These are phyloP conservation scores for Lophiotrema nucula DNA, from an alignment of 495 filamentous ascomycete species.

Conservation along the genomic window DNA sequence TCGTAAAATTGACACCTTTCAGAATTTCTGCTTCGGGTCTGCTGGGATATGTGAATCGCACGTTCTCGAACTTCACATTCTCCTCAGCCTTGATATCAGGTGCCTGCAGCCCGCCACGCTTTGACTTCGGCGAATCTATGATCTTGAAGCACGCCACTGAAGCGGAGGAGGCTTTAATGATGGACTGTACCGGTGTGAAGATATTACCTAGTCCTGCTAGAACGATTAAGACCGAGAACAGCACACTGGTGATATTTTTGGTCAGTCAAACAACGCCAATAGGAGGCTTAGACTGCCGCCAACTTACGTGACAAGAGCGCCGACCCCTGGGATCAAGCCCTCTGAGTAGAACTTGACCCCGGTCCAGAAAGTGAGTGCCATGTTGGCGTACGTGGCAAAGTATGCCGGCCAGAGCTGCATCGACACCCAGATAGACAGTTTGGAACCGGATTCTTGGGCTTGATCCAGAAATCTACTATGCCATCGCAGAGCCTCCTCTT, in stretches of 20 bases:
- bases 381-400: conserved; percentile 79
- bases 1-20: conserved; percentile 19
- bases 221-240: conserved; percentile 9
- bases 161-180: conserved; percentile 88
- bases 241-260: neutral
- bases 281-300: conserved; percentile 3
- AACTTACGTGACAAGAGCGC: conserved; percentile 40
- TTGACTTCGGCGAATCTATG: conserved; percentile 7
- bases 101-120: neutral
- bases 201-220: conserved; percentile 50
- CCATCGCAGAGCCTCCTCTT: conserved; percentile 5
- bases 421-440: conserved; percentile 39
- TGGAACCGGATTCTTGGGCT: conserved; percentile 54
- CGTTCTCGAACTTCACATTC: conserved; percentile 30
- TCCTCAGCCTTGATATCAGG: neutral
- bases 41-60: conserved; percentile 30
- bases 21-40: conserved; percentile 24
- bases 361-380: conserved; percentile 84
- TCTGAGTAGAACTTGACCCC: conserved; percentile 60
- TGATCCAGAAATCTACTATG: conserved; percentile 34
- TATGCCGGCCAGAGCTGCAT: conserved; percentile 68
- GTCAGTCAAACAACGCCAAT: no score
- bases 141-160: conserved; percentile 32
- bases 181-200: conserved; percentile 81
- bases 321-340: conserved; percentile 56